phyloP scores from a whole-genome alignment of 805 yeast species.

The Saturnispora saitoi region DNA sequence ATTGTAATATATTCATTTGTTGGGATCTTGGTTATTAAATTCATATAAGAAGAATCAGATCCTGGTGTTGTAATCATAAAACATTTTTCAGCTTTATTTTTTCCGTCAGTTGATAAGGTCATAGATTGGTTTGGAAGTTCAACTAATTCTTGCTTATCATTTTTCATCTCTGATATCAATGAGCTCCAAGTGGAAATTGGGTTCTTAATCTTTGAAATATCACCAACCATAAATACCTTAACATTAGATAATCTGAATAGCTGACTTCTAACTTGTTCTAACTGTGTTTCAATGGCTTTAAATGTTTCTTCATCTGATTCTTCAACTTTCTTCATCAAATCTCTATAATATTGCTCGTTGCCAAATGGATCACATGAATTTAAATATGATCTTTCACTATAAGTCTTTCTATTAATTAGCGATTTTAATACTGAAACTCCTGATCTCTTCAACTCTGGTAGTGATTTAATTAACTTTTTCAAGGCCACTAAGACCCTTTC shows the following conservation, averaged over 20 bases:
- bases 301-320: conserved; percentile 39
- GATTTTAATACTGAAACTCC: conserved; percentile 62
- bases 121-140: conserved; percentile 46
- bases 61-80: conserved; percentile 68
- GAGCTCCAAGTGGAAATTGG: conserved; percentile 56
- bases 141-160: neutral
- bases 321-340: conserved; percentile 40
- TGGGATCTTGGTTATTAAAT: conserved; percentile 53
- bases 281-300: conserved; percentile 33
- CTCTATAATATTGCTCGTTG: conserved; percentile 50
- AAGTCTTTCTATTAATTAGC: conserved; percentile 35
- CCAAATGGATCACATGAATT: conserved; percentile 57
- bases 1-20: conserved; percentile 37
- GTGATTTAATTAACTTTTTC: conserved; percentile 49
- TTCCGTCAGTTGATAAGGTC: conserved; percentile 50
- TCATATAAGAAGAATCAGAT: conserved; percentile 70
- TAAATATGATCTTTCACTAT: conserved; percentile 53
- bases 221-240: conserved; percentile 66
- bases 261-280: conserved; percentile 42
- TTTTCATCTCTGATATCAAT: conserved; percentile 22
- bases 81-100: conserved; percentile 43
- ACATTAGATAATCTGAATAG: conserved; percentile 52
- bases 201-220: conserved; percentile 38
- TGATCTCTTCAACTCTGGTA: conserved; percentile 56
- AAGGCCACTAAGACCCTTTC: conserved; percentile 58